Conservation (phyloP, 23 red algal genomes). For the Gracilariopsis chorda region DNA sequence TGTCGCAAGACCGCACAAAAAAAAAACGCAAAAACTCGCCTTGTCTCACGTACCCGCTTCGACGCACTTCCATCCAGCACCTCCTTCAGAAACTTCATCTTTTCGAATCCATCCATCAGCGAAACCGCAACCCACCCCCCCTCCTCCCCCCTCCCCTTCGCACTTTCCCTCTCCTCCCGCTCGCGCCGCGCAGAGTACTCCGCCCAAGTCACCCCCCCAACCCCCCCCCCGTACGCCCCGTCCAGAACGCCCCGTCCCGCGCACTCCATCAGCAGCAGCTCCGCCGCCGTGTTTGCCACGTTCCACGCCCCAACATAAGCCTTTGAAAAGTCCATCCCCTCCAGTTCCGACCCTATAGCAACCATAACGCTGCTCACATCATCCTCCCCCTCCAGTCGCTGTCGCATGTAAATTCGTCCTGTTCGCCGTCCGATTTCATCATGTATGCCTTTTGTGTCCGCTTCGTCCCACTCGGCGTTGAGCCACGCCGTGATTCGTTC, state of each 20-base stretch:
- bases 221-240: neutral
- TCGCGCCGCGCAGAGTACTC: neutral
- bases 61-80: conserved; percentile 28
- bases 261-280: neutral
- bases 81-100: neutral
- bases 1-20: neutral
- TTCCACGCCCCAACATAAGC: conserved; percentile 30
- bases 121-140: neutral
- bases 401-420: neutral
- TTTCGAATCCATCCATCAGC: conserved; percentile 25
- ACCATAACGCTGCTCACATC: conserved; percentile 1
- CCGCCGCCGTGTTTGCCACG: conserved; percentile 17
- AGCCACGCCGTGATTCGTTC: neutral
- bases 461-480: neutral
- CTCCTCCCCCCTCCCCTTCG: neutral
- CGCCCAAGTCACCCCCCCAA: neutral
- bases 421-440: neutral
- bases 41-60: neutral
- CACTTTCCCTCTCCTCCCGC: neutral
- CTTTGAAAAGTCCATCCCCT: neutral
- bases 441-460: neutral
- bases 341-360: conserved; percentile 10
- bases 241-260: neutral
- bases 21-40: neutral
- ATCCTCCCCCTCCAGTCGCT: conserved; percentile 12